Evolutionary conservation across 75 land plant species (phyloP).

Genomic region (Pinus tabuliformis): DNA sequence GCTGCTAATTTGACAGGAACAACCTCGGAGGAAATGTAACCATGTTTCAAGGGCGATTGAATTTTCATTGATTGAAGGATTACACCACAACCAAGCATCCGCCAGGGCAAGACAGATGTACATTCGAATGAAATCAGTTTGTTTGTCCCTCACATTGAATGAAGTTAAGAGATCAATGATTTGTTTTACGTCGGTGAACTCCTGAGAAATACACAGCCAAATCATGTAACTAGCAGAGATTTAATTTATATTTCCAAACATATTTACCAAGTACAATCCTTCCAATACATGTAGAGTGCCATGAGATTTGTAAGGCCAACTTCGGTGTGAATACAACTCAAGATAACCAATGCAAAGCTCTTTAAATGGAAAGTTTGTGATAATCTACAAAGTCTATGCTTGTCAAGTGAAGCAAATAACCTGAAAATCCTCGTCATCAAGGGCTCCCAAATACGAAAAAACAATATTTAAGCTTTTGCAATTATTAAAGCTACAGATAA

Average conservation of each 20-base stretch:
- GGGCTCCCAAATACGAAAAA: too few relatives aligned
- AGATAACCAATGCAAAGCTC: too few relatives aligned
- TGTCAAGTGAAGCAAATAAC: too few relatives aligned
- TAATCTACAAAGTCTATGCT: too few relatives aligned
- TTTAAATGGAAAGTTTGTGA: too few relatives aligned
- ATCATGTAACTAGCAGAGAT: neutral
- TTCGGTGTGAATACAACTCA: too few relatives aligned
- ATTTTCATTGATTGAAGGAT: constrained; percentile 15
- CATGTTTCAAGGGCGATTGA: constrained; percentile 26
- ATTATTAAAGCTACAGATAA: too few relatives aligned
- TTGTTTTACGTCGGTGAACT: constrained; percentile 34
- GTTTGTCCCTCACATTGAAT: constrained; percentile 50
- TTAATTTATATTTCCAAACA: neutral
- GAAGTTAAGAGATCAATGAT: constrained; percentile 27
- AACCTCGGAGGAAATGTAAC: constrained; percentile 42
- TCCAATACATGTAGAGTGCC: too few relatives aligned
- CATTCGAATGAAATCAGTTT: constrained; percentile 42
- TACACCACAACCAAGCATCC: constrained; percentile 53
- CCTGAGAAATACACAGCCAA: neutral
- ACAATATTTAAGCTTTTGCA: too few relatives aligned
- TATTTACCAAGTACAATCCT: too few relatives aligned
- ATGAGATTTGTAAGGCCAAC: too few relatives aligned
- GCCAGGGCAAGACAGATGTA: constrained; percentile 48
- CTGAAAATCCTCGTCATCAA: too few relatives aligned
- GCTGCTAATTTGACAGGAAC: constrained; percentile 43